phyloP scores from a whole-genome alignment of 768 basidiomycete species.

The Rhizopogon roseolus region DNA sequence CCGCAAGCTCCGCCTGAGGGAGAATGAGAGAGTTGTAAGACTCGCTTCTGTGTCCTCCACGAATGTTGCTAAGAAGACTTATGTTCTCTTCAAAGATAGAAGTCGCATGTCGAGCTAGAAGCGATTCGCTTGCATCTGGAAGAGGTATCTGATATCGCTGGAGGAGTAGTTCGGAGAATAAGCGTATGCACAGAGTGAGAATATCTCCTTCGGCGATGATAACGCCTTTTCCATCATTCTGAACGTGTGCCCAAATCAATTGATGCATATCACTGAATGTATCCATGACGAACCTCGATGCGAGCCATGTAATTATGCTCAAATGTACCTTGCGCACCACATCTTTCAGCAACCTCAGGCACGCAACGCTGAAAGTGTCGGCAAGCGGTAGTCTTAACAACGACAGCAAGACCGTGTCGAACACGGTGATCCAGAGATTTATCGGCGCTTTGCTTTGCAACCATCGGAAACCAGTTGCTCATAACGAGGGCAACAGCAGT shows the following conservation, averaged over 20 bases:
- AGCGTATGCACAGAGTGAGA: constrained; percentile 46
- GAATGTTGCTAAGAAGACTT: constrained; percentile 30
- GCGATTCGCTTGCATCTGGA: constrained; percentile 36
- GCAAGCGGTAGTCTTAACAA: constrained; percentile 50
- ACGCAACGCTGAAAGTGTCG: constrained; percentile 49
- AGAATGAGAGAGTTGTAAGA: constrained; percentile 50
- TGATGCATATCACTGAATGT: background rate
- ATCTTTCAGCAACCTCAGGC: constrained; percentile 54
- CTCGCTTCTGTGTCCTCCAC: constrained; percentile 29
- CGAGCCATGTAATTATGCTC: constrained; percentile 58
- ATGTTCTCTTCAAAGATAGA: constrained; percentile 44
- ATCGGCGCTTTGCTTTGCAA: constrained; percentile 33
- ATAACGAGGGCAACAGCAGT: constrained; percentile 49
- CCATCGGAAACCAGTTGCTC: constrained; percentile 40
- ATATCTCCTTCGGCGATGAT: constrained; percentile 56
- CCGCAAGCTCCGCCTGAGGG: constrained; percentile 45
- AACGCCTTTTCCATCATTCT: constrained; percentile 46
- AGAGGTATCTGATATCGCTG: constrained; percentile 48
- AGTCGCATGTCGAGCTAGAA: constrained; percentile 47
- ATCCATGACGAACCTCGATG: constrained; percentile 38
- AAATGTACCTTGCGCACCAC: constrained; percentile 63
- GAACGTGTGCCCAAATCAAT: background rate
- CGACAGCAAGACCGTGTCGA: constrained; percentile 51
- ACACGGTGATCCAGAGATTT: constrained; percentile 38
- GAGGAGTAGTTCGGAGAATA: constrained; percentile 57